Percentiles rank a stretch among this genome's conserved stretches.
These are phyloP conservation scores for Thamnidium elegans DNA, from an alignment of 192 early-diverging fungal genomes.

Conservation along the genomic window DNA sequence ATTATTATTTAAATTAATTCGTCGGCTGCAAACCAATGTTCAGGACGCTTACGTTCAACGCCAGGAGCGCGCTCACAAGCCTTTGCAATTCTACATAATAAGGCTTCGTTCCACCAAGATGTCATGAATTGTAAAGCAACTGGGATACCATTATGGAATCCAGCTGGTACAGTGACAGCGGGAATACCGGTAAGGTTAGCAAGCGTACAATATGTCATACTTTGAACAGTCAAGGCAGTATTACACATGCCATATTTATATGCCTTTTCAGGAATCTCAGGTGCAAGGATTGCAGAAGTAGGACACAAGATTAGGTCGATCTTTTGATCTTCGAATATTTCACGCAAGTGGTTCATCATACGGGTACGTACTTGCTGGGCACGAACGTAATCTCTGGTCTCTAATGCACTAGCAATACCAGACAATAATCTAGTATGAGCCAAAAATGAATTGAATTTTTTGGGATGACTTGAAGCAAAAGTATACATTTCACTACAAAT, in stretches of 20 bases:
- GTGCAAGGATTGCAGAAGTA: constrained; percentile 53
- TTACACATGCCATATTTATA: constrained; percentile 52
- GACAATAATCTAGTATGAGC: constrained; percentile 45
- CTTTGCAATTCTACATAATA: constrained; percentile 57
- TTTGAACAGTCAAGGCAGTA: constrained; percentile 44
- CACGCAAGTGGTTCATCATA: constrained; percentile 49
- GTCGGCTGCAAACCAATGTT: neutral
- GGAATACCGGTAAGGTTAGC: constrained; percentile 69
- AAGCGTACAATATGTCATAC: constrained; percentile 59
- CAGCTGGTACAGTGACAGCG: constrained; percentile 58
- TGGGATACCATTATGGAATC: constrained; percentile 55
- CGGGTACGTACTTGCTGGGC: constrained; percentile 53
- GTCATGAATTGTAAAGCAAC: constrained; percentile 67
- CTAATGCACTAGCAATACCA: constrained; percentile 32
- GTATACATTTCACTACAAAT: constrained; percentile 60
- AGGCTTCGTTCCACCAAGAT: constrained; percentile 67
- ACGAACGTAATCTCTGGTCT: constrained; percentile 45
- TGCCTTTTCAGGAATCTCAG: constrained; percentile 45
- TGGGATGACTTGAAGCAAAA: constrained; percentile 26
- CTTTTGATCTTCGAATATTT: constrained; percentile 41
- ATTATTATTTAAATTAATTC: neutral
- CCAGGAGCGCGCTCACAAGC: constrained; percentile 47
- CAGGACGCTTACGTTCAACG: constrained; percentile 35
- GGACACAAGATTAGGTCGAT: constrained; percentile 68
- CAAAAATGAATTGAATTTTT: constrained; percentile 32